These are phyloP conservation scores for Coniferiporia weirii DNA, from an alignment of 1,284 basidiomycete species.

Conservation along the genomic window DNA sequence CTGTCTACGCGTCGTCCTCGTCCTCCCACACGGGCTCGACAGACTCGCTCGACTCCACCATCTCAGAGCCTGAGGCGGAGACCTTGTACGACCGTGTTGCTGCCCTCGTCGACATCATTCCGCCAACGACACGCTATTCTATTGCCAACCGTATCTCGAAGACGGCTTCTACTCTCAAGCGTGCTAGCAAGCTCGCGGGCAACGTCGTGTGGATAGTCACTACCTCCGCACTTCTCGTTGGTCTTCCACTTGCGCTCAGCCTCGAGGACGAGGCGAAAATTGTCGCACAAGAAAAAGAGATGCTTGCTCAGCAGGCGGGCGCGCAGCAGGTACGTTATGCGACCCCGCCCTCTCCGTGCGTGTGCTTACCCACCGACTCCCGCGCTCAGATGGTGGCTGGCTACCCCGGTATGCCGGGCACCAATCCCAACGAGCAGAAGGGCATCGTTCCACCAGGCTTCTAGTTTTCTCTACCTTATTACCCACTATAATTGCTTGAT, in stretches of 20 bases:
- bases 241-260: slow-evolving; percentile 86
- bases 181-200: slow-evolving; percentile 69
- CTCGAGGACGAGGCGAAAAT: slow-evolving; percentile 96
- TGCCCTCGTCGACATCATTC: slow-evolving; percentile 93
- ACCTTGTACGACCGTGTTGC: slow-evolving; percentile 84
- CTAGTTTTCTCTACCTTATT: slow-evolving; percentile 29
- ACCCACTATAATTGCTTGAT: slow-evolving; percentile 3
- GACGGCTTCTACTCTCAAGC: slow-evolving; percentile 59
- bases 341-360: slow-evolving; percentile 18
- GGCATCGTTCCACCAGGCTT: slow-evolving; percentile 73
- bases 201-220: slow-evolving; percentile 93
- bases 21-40: slow-evolving; percentile 65
- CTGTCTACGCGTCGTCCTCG: slow-evolving; percentile 63
- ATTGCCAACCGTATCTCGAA: slow-evolving; percentile 59
- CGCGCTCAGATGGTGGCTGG: slow-evolving; percentile 54
- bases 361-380: slow-evolving; percentile 18
- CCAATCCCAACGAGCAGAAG: slow-evolving; percentile 43
- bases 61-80: slow-evolving; percentile 71
- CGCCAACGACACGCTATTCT: slow-evolving; percentile 80
- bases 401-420: slow-evolving; percentile 41
- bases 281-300: slow-evolving; percentile 92
- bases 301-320: slow-evolving; percentile 89
- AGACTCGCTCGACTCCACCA: slow-evolving; percentile 68
- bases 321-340: slow-evolving; percentile 70
- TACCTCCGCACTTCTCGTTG: slow-evolving; percentile 90